These are phyloP conservation scores for Silene uniflora DNA, from an alignment of 148 eudicot species.

Conservation along the genomic window DNA sequence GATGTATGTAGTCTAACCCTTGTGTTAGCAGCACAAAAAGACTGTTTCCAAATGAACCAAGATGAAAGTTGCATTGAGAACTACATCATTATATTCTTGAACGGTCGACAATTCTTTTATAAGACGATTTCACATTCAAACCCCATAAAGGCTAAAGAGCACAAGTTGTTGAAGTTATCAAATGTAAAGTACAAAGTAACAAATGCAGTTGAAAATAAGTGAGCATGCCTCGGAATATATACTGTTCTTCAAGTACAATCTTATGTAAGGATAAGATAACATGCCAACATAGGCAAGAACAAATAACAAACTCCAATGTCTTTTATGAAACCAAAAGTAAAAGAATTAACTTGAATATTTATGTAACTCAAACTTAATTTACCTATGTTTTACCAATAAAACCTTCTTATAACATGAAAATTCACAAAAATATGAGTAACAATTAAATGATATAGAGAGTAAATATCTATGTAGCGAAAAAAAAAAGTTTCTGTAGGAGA, in stretches of 20 bases:
- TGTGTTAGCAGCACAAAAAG: too few species aligned
- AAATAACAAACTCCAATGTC: slow-evolving; percentile 14
- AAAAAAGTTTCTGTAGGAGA: slow-evolving; percentile 20
- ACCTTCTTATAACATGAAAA: slow-evolving; percentile 14
- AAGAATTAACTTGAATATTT: slow-evolving; percentile 19
- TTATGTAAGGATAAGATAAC: background rate
- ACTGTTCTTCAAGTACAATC: slow-evolving; percentile 22
- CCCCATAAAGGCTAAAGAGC: background rate
- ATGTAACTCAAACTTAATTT: slow-evolving; percentile 12
- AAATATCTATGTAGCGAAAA: slow-evolving; percentile 19
- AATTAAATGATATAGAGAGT: slow-evolving; percentile 19
- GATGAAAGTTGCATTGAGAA: too few species aligned
- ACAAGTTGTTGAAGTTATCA: background rate
- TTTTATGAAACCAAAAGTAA: slow-evolving; percentile 23
- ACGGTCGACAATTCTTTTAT: background rate
- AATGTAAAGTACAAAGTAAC: background rate
- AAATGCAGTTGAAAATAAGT: background rate
- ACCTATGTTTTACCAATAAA: slow-evolving; percentile 21
- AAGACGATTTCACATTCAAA: too few species aligned
- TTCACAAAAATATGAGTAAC: slow-evolving; percentile 27
- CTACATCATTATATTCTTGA: too few species aligned
- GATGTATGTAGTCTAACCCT: too few species aligned
- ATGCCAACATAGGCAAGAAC: slow-evolving; percentile 25
- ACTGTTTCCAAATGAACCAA: too few species aligned
- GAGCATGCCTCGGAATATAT: slow-evolving; percentile 20